Evolutionary conservation across 306 rosid species (phyloP), one percentile per base, ranked within the genome.

Genomic region (Gleditsia sinensis): DNA sequence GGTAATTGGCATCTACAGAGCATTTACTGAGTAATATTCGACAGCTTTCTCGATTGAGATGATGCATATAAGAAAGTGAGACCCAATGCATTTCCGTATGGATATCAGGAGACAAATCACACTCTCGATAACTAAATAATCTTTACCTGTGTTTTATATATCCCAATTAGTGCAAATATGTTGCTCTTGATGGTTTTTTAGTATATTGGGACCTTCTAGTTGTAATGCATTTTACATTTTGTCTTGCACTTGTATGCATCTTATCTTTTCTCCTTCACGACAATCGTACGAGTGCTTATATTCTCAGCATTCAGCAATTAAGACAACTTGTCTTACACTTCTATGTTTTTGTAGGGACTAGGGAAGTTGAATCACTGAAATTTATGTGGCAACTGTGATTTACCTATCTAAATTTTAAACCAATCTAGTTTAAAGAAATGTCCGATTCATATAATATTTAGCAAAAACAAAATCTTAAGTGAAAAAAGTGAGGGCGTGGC

Each of bases 1-100:
- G n/a, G n/a, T n/a, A n/a, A n/a, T n/a, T 21, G 71, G n/a, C 37
- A 7, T 36, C 27, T 39, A 32, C 23, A 28, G 66, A n/a, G 27
- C 17, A 33, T 75, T 39, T 12, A 61, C 51, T 24, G 7, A 49
- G 19, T 61, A 40, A 75, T 40, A 65, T 20, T 66, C 80, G 7
- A 53, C 42, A 50, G 1, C 24, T 76, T 58, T 28, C 32, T 68
- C 36, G 45, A 19, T 69, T 69, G 45, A 37, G 56, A 68, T 25
- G 49, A 61, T 60, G 65, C 43, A 20, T 34, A 13, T 25, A 66
- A 20, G 10, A 75, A 14, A 13, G 13, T 28, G 16, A 46, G 71
- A 43, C 7, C 59, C 46, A 20, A 23, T n/a, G 32, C n/a, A 25
- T 67, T 56, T 19, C 21, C 23, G n/a, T 39, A 4, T 55, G 39